Evolutionary conservation across 768 basidiomycete genomes (phyloP).

Genomic region (Leccinellum rugosiceps): DNA sequence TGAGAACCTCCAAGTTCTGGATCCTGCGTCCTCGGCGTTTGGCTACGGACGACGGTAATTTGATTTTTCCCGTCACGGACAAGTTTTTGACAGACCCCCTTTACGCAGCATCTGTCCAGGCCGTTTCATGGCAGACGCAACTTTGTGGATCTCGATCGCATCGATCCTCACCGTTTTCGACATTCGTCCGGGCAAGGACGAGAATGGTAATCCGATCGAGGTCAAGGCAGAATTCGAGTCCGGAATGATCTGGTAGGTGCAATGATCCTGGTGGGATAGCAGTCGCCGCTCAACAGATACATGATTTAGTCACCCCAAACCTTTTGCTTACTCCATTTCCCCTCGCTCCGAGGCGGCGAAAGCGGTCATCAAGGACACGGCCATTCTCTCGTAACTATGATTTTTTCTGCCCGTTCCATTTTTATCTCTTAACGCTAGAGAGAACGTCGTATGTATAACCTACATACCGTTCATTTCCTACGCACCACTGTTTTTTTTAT

Average conservation of each 20-base stretch:
- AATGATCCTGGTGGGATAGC: not conserved
- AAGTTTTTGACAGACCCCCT: not conserved
- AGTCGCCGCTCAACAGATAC: not conserved
- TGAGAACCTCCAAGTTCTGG: slow-evolving; percentile 28
- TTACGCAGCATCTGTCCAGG: slow-evolving; percentile 40
- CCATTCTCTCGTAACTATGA: slow-evolving; percentile 16
- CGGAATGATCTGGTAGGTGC: slow-evolving; percentile 30
- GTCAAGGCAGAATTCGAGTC: slow-evolving; percentile 26
- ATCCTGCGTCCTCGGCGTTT: slow-evolving; percentile 31
- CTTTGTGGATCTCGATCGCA: slow-evolving; percentile 35
- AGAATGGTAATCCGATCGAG: slow-evolving; percentile 13
- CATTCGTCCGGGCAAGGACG: slow-evolving; percentile 20
- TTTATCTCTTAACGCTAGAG: not conserved
- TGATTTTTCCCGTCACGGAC: not conserved
- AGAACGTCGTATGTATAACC: not conserved
- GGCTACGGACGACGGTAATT: slow-evolving; percentile 36
- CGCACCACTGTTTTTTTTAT: slow-evolving; percentile 44
- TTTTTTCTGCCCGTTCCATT: not conserved
- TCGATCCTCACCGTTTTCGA: slow-evolving; percentile 29
- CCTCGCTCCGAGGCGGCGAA: slow-evolving; percentile 30
- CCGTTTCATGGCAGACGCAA: slow-evolving; percentile 41
- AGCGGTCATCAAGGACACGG: slow-evolving; percentile 29
- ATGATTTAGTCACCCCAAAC: slow-evolving; percentile 27
- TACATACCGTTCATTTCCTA: slow-evolving; percentile 3
- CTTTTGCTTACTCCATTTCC: slow-evolving; percentile 28